These are phyloP conservation scores for Ophiostoma fasciatum DNA, from an alignment of 2,329 filamentous ascomycete species.

Conservation along the genomic window DNA sequence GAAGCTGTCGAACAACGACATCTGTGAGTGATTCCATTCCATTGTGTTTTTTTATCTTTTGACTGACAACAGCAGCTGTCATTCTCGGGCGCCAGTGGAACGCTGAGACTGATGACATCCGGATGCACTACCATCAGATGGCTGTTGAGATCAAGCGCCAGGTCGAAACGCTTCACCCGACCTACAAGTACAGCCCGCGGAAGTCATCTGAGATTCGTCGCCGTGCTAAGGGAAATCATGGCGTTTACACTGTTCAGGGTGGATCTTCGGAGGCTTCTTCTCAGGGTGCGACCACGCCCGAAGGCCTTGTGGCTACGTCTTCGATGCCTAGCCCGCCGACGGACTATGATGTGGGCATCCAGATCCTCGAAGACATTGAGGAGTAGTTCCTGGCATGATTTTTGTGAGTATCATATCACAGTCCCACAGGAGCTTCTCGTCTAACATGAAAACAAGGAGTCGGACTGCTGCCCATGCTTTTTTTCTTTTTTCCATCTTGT, in stretches of 20 bases:
- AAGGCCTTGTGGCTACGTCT: neutral
- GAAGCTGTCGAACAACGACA: slow-evolving; percentile 25
- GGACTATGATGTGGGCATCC: no score
- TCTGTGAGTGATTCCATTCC: slow-evolving; percentile 22
- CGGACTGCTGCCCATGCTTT: no score
- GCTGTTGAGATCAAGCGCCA: slow-evolving; percentile 18
- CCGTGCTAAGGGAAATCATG: slow-evolving; percentile 3
- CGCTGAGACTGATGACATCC: slow-evolving; percentile 17
- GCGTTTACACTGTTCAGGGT: slow-evolving; percentile 3
- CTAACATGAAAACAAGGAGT: no score
- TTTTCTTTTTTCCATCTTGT: neutral
- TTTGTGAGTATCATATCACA: no score
- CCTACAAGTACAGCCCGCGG: slow-evolving; percentile 26
- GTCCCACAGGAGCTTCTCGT: no score
- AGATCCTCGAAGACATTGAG: no score
- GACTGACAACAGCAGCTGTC: slow-evolving; percentile 16
- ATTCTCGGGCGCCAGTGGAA: slow-evolving; percentile 24
- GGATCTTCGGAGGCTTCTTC: neutral
- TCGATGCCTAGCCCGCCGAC: slow-evolving; percentile 1
- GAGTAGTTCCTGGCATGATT: no score
- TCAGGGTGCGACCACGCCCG: neutral
- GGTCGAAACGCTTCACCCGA: slow-evolving; percentile 18
- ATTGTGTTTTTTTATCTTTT: neutral
- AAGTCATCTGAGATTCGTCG: slow-evolving; percentile 14
- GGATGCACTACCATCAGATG: slow-evolving; percentile 19